Conservation (phyloP, 2,329 filamentous ascomycete genomes). For the Phialemonium atrogriseum region DNA sequence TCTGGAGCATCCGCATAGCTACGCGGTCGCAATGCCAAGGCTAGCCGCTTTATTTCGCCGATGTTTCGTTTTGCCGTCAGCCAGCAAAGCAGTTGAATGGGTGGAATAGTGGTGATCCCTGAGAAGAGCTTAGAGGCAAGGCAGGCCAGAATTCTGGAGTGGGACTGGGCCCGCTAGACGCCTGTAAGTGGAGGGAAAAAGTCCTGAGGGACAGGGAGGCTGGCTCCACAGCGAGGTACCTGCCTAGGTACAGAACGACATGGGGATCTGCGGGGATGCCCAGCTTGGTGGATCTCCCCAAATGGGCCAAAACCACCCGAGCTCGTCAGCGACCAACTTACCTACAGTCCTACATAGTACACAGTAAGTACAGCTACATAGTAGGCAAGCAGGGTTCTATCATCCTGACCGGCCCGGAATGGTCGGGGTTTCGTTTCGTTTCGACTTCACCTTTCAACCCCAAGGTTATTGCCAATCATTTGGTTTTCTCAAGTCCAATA, state of each 20-base stretch:
- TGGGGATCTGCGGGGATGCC: not conserved
- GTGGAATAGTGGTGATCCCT: conserved; percentile 1
- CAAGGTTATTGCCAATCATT: not conserved
- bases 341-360: too few relatives aligned
- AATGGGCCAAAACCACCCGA: too few relatives aligned
- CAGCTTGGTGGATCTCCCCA: not conserved
- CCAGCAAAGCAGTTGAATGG: too few relatives aligned
- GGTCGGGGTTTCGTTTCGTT: too few relatives aligned
- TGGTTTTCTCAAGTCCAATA: not conserved
- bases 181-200: conserved; percentile 5
- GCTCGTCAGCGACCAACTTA: too few relatives aligned
- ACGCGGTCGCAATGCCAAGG: conserved; percentile 2
- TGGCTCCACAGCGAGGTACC: not conserved
- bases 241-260: not conserved
- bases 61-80: conserved; percentile 1
- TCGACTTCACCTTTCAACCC: too few relatives aligned
- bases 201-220: not conserved
- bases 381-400: too few relatives aligned
- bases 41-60: conserved; percentile 3
- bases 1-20: too few relatives aligned
- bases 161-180: conserved; percentile 1
- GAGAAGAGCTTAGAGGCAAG: too few relatives aligned
- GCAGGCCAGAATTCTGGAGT: not conserved
- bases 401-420: too few relatives aligned
- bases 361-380: too few relatives aligned